Base-by-base conservation (phyloP, 345 rosid species). In the Dipteronia sinensis region DNA sequence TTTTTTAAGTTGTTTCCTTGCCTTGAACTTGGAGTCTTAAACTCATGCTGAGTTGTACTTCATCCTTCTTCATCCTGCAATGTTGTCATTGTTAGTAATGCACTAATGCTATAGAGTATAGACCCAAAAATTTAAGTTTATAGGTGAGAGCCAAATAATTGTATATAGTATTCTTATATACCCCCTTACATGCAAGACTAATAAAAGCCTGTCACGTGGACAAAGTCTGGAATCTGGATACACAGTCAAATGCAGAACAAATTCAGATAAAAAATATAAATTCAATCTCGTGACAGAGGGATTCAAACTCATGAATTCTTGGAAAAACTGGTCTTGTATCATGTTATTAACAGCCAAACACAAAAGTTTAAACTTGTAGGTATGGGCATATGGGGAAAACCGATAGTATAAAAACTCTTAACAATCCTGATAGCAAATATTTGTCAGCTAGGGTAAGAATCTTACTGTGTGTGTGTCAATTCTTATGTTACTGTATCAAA, bases 21-120 rank as follows among this genome's bases (percentile, higher is more conserved):
- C 46, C 55, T 73, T 42, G n/a, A 71, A 65, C 19, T 46, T 65
- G 19, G 10, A 42, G 47, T 69, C 65, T 46, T 61, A 19, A 56
- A 38, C 12, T 2, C 19, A 15, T 40, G 51, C 31, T 13, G 53
- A 58, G 31, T 20, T 51, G 38, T 22, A n/a, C 42, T 61, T 62
- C 11, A 23, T 46, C 65, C 44, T 42, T 55, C 17, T 72, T 40
- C 7, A 22, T 61, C 42, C n/a, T 62, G 68, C 51, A 20, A 56
- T 11, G 29, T 72, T 72, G 31, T 9, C 19, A 1, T 13, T 49
- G 55, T 49, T 49, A 49, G 19, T 49, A 49, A 49, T 7, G 23
- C 62, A n/a, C n/a, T n/a, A n/a, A n/a, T n/a, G n/a, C n/a, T n/a
- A n/a, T n/a, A n/a, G n/a, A n/a, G n/a, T n/a, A n/a, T 56, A 56